These are phyloP conservation scores for Asterochloris erici DNA, from an alignment of 139 green algal genomes.

Conservation along the genomic window DNA sequence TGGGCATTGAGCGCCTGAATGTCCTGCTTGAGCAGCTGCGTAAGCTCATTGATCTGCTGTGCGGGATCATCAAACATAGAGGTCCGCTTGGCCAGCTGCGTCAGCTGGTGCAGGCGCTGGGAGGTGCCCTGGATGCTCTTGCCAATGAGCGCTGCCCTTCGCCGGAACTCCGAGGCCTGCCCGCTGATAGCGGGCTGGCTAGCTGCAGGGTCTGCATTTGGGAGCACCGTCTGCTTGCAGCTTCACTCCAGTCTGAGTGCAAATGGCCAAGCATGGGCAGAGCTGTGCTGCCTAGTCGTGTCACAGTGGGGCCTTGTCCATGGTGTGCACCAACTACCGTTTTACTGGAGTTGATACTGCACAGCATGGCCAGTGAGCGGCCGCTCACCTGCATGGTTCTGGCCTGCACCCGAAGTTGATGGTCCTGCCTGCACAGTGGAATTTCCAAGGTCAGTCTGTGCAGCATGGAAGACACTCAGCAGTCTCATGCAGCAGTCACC, in stretches of 20 bases:
- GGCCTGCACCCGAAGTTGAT: too few relatives aligned
- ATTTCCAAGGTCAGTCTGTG: too few relatives aligned
- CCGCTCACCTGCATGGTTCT: too few relatives aligned
- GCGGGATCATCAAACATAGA: slow-evolving; percentile 97
- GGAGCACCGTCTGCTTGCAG: neutral
- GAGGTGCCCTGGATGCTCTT: slow-evolving; percentile 91
- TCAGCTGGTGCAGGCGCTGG: slow-evolving; percentile 87
- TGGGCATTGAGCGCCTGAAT: slow-evolving; percentile 80
- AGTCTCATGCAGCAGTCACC: neutral
- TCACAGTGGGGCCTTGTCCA: too few relatives aligned
- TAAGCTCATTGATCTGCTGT: slow-evolving; percentile 91
- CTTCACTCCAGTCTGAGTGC: neutral
- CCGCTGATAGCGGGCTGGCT: neutral
- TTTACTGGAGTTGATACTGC: too few relatives aligned
- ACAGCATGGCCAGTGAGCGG: too few relatives aligned
- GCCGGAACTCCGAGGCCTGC: slow-evolving; percentile 80
- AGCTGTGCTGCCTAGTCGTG: too few relatives aligned
- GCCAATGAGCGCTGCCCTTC: slow-evolving; percentile 82
- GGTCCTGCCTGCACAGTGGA: too few relatives aligned
- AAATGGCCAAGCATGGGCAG: too few relatives aligned
- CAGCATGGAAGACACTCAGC: too few relatives aligned
- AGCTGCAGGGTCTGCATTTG: too few relatives aligned
- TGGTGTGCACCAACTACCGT: too few relatives aligned
- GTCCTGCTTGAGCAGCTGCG: slow-evolving; percentile 87
- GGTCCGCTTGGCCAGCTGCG: slow-evolving; percentile 92